phyloP scores from a whole-genome alignment of 1,284 basidiomycete species.

The Trametes polyzona region DNA sequence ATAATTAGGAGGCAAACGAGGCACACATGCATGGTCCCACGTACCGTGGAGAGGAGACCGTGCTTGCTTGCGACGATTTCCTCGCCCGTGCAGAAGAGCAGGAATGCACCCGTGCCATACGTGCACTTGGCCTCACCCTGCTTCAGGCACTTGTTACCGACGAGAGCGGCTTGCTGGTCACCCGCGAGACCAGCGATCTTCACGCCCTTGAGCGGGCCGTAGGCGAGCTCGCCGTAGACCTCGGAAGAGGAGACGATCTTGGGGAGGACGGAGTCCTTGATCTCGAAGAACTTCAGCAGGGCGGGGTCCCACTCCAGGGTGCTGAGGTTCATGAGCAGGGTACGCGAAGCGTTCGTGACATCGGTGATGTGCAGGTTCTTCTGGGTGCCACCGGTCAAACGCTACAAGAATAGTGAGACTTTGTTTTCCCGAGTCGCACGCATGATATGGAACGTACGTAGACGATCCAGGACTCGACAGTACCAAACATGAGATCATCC shows the following conservation, averaged over 20 bases:
- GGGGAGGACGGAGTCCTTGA: constrained; percentile 82
- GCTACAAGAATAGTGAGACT: constrained; percentile 52
- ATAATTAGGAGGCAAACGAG: not conserved
- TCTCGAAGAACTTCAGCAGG: constrained; percentile 87
- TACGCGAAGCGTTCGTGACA: constrained; percentile 96
- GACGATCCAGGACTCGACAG: constrained; percentile 95
- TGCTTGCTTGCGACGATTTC: constrained; percentile 87
- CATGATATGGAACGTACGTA: constrained; percentile 62
- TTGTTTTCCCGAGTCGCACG: constrained; percentile 11
- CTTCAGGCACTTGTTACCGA: constrained; percentile 93
- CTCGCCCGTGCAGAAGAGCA: constrained; percentile 91
- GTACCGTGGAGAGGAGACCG: constrained; percentile 87
- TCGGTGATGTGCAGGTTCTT: constrained; percentile 88
- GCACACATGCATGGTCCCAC: constrained; percentile 25
- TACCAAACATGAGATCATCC: constrained; percentile 89
- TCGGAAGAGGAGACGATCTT: constrained; percentile 91
- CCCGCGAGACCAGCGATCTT: constrained; percentile 92
- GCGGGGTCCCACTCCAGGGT: constrained; percentile 85
- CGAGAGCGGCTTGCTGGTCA: constrained; percentile 95
- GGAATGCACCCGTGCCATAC: constrained; percentile 95
- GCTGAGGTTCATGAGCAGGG: constrained; percentile 86
- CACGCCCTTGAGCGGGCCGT: constrained; percentile 75
- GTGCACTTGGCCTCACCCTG: constrained; percentile 93
- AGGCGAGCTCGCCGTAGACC: constrained; percentile 81
- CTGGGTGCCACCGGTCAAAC: constrained; percentile 77